Evolutionary conservation across 177 flowering plant species (phyloP), one percentile per base, ranked within the genome.

Genomic region (Vitis hybrid): DNA sequence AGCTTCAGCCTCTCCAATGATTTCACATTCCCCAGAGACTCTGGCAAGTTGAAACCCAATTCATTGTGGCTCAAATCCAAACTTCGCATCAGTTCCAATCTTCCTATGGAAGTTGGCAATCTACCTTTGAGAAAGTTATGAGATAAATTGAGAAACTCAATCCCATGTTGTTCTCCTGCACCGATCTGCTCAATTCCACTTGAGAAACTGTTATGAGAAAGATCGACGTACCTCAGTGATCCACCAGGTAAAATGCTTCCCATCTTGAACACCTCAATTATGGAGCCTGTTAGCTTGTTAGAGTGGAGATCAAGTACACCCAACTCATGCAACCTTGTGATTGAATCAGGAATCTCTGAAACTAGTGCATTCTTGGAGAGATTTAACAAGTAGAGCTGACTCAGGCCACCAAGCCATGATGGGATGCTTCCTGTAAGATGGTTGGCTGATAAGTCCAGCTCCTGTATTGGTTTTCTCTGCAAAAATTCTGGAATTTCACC

Each of bases 281-380:
- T 48, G 35, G 82, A 24, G 11, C 91, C 93, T 60, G 84, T 66
- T 18, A 89, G 74, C 71, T 59, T 75, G 65, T 89, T 89, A 11
- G 85, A 82, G 70, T 84, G 90, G 63, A 89, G 86, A 76, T 89
- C 93, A 1, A 87, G 77, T 8, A 83, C 76, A 21, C 83, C 88
- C 73, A 89, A 66, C 20, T 71, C 68, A 2, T 63, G 70, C 68
- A 89, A 72, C 30, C 72, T 77, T 59, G 76, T 76, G 61, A 89
- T 63, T 2, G 91, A 68, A 21, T 64, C 78, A 1, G 93, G 93
- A 57, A 89, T 81, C 8, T 51, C 27, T 46, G 84, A 87, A 67
- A 64, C 70, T 2, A 89, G 77, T 12, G 71, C 70, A 58, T 87
- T 89, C 20, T 70, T 72, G 4, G 93, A 86, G 67, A 87, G 84